These are phyloP conservation scores for Xylogone sp. DNA, from an alignment of 2,329 filamentous ascomycete species.

Conservation along the genomic window DNA sequence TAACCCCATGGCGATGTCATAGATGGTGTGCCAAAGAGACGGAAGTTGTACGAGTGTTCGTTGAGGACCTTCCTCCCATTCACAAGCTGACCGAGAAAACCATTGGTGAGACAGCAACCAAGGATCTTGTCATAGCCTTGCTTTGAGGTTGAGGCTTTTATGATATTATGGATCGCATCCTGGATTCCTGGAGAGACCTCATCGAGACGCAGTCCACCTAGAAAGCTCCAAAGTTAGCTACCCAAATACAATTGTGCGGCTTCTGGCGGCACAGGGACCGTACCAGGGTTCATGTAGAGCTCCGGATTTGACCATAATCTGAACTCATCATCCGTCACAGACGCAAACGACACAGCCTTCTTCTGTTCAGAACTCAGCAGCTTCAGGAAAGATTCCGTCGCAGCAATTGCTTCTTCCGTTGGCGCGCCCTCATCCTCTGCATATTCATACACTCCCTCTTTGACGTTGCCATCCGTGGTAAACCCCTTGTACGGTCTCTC, in stretches of 20 bases:
- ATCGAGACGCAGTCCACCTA: slow-evolving; percentile 23
- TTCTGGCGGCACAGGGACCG: neutral
- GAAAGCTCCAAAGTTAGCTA: neutral
- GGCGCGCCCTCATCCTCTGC: slow-evolving; percentile 25
- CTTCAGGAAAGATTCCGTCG: slow-evolving; percentile 12
- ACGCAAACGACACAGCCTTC: slow-evolving; percentile 17
- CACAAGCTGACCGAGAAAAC: slow-evolving; percentile 23
- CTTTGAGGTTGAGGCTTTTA: slow-evolving; percentile 20
- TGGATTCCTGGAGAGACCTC: slow-evolving; percentile 19
- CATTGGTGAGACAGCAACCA: slow-evolving; percentile 23
- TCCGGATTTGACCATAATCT: slow-evolving; percentile 27
- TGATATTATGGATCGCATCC: slow-evolving; percentile 18
- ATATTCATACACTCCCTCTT: slow-evolving; percentile 19
- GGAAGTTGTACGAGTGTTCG: slow-evolving; percentile 25
- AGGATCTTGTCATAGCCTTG: slow-evolving; percentile 23
- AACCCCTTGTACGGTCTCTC: slow-evolving; percentile 26
- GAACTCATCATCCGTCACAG: slow-evolving; percentile 24
- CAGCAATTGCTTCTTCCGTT: slow-evolving; percentile 18
- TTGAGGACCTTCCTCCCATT: slow-evolving; percentile 25
- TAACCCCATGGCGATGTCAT: slow-evolving; percentile 21
- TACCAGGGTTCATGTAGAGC: slow-evolving; percentile 26
- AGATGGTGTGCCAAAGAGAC: slow-evolving; percentile 21
- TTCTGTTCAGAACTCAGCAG: slow-evolving; percentile 17
- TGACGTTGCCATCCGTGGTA: slow-evolving; percentile 24
- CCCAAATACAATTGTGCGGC: neutral